phyloP scores from a whole-genome alignment of 306 rosid genomes.

The Prosopis cineraria region DNA sequence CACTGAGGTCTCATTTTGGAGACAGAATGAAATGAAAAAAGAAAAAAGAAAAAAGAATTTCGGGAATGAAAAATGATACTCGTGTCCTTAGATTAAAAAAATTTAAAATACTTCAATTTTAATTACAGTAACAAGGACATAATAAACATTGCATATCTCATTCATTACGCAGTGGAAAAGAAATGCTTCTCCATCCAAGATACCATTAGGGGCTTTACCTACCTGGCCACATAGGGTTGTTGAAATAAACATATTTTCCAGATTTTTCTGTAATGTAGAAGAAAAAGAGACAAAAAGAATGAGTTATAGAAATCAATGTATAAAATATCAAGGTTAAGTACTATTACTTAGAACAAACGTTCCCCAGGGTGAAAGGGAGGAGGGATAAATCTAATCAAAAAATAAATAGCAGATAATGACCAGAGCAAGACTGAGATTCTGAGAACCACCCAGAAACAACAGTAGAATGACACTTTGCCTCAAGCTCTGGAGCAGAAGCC shows the following conservation, averaged over 20 bases:
- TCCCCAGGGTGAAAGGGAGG: not conserved
- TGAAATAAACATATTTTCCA: slow-evolving; percentile 60
- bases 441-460: slow-evolving; percentile 99
- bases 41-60: not conserved
- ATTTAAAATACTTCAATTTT: not conserved
- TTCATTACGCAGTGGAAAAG: not conserved
- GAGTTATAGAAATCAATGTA: not conserved
- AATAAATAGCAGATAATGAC: slow-evolving; percentile 55
- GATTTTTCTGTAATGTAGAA: slow-evolving; percentile 55
- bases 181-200: not conserved
- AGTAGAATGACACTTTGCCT: slow-evolving; percentile 82
- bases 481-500: slow-evolving; percentile 75
- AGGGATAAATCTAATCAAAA: not conserved
- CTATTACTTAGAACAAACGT: slow-evolving; percentile 16
- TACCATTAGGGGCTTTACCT: not conserved
- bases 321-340: not conserved
- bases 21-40: not conserved
- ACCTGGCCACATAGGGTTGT: slow-evolving; percentile 99
- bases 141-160: not conserved
- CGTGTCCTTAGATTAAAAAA: not conserved
- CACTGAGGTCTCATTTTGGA: slow-evolving; percentile 5
- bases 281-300: slow-evolving; percentile 8
- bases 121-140: not conserved
- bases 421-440: slow-evolving; percentile 74
- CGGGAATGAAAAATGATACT: not conserved